Percentiles rank a stretch among this genome's conserved stretches.
phyloP scores from a whole-genome alignment of 257 asterid genomes.

The Knoxia roxburghii region DNA sequence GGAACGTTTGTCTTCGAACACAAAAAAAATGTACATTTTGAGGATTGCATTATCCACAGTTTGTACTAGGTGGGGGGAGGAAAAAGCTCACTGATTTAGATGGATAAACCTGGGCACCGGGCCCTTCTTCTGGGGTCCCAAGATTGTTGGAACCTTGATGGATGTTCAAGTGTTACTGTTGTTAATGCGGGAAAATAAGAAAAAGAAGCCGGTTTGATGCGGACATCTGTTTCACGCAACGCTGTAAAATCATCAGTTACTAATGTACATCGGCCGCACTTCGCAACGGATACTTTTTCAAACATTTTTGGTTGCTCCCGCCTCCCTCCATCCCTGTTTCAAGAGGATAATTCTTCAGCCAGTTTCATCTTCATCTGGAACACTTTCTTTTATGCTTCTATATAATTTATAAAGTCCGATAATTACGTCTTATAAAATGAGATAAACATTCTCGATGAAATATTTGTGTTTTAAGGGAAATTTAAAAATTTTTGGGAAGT shows the following conservation, averaged over 20 bases:
- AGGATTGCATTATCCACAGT: neutral
- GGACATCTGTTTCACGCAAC: too few species aligned
- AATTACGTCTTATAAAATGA: too few species aligned
- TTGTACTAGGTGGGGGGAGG: slow-evolving; percentile 8
- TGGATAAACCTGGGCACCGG: slow-evolving; percentile 2
- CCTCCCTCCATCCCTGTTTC: too few species aligned
- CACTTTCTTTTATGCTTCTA: too few species aligned
- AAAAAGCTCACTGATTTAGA: slow-evolving; percentile 2
- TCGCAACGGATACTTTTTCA: neutral
- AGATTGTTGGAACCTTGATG: slow-evolving; percentile 1
- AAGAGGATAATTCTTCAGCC: too few species aligned
- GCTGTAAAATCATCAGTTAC: too few species aligned
- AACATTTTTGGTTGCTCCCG: neutral
- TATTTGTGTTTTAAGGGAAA: neutral
- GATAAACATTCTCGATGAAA: too few species aligned
- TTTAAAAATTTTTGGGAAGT: neutral
- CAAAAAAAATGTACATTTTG: neutral
- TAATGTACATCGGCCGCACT: neutral
- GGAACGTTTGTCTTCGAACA: slow-evolving; percentile 15
- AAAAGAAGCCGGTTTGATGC: neutral
- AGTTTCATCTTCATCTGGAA: too few species aligned
- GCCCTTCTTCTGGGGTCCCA: slow-evolving; percentile 4
- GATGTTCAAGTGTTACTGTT: too few species aligned
- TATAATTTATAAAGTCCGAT: too few species aligned
- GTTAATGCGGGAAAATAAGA: too few species aligned